Evolutionary conservation across 352 stramenopile species (phyloP).

Genomic region (Phytophthora hibernalis): DNA sequence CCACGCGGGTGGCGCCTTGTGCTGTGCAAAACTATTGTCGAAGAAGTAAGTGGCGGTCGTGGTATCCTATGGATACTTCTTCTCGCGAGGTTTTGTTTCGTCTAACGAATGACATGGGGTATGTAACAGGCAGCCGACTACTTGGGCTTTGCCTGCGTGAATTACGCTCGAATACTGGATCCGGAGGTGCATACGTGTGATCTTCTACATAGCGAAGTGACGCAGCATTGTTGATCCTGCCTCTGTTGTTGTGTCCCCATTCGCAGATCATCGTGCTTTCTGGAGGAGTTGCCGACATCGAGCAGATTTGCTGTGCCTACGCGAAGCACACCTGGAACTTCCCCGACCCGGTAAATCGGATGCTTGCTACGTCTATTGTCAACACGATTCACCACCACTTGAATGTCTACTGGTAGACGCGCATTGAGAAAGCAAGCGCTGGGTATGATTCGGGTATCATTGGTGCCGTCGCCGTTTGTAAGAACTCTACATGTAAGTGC

Average conservation of each 20-base stretch:
- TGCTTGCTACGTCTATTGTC: too few relatives aligned
- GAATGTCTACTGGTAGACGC: too few relatives aligned
- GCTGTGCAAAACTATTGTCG: too few relatives aligned
- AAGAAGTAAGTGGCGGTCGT: too few relatives aligned
- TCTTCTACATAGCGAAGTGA: too few relatives aligned
- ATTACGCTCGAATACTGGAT: conserved; percentile 76
- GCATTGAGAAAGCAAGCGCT: conserved; percentile 67
- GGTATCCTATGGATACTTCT: too few relatives aligned
- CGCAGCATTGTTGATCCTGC: neutral
- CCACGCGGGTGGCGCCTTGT: conserved; percentile 35
- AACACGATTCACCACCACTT: conserved; percentile 27
- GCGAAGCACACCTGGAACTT: conserved; percentile 81
- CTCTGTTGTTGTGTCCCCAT: neutral
- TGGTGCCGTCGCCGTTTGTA: conserved; percentile 46
- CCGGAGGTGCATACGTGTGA: too few relatives aligned
- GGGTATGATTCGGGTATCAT: conserved; percentile 78
- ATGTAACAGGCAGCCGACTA: conserved; percentile 83
- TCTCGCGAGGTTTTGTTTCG: too few relatives aligned
- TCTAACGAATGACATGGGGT: too few relatives aligned
- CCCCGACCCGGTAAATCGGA: conserved; percentile 72
- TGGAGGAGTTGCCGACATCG: conserved; percentile 73
- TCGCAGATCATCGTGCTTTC: conserved; percentile 81
- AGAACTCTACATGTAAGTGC: neutral
- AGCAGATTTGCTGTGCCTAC: conserved; percentile 68
- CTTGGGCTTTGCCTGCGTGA: conserved; percentile 85